A percentile compares a stretch with the other conserved stretches of the same genome.
phyloP scores from a whole-genome alignment of 2,329 filamentous ascomycete species.

The Sporothrix schenckii region DNA sequence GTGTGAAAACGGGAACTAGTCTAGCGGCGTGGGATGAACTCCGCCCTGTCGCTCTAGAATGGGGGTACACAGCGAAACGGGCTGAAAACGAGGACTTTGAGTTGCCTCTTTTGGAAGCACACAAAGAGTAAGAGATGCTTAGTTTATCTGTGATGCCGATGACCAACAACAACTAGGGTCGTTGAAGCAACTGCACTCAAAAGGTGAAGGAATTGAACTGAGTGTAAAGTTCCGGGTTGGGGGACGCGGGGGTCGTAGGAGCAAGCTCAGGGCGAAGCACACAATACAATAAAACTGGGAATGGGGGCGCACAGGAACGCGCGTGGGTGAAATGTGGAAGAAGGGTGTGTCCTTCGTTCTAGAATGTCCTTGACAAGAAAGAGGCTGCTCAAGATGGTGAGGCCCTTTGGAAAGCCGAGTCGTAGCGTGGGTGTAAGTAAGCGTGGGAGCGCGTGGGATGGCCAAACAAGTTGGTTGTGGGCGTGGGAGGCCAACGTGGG shows the following conservation, averaged over 20 bases:
- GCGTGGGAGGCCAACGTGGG: conserved; percentile 31
- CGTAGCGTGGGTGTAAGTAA: conserved; percentile 34
- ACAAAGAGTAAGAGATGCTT: conserved; percentile 33
- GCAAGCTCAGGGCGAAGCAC: conserved; percentile 36
- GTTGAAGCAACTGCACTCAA: not conserved
- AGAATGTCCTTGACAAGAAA: conserved; percentile 17
- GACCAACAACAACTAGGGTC: conserved; percentile 21
- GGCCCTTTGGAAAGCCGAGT: conserved; percentile 31
- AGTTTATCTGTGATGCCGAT: conserved; percentile 13
- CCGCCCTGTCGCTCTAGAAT: not conserved
- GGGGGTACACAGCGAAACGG: not conserved
- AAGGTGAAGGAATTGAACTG: not conserved
- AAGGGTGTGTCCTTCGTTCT: not conserved
- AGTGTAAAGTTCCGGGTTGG: conserved; percentile 16
- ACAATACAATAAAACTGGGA: not conserved
- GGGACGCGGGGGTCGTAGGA: conserved; percentile 37
- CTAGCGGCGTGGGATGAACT: conserved; percentile 35
- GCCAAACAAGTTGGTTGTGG: conserved; percentile 26
- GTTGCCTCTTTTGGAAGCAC: conserved; percentile 8
- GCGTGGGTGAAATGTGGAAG: conserved; percentile 13
- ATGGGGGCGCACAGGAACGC: conserved; percentile 7
- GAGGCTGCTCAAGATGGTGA: conserved; percentile 29
- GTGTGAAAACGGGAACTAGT: conserved; percentile 25
- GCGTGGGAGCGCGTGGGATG: conserved; percentile 34
- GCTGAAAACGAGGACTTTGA: conserved; percentile 37